Evolutionary conservation across 1,284 basidiomycete genomes (phyloP), one percentile per base, ranked within the genome.

Genomic region (Rhodotorula sp.): DNA sequence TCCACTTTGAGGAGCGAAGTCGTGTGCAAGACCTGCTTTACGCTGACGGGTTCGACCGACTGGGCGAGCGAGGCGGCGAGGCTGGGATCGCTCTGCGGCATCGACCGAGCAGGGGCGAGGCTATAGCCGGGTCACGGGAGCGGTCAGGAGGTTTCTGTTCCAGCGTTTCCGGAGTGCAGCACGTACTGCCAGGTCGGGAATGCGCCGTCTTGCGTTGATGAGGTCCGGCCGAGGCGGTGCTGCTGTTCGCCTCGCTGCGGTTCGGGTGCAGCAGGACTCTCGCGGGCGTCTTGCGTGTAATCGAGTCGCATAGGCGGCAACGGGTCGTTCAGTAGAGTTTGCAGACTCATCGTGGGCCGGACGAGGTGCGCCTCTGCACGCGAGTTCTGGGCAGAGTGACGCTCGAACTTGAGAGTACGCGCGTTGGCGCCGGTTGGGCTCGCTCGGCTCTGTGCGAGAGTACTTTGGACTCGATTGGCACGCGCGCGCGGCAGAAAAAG

Each of bases 11-110:
- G 49, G 24, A 51, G 22, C 49, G 49, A 51, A 22, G 49, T 51
- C 49, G 49, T 51, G 49, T 51, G 49, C 12, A 51, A n/a, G 49
- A 51, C 49, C n/a, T 51, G 49, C 12, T 22, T n/a, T 22, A 51
- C 49, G 20, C 20, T 51, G 20, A 51, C 12, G n/a, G 49, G n/a
- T n/a, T 51, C 49, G 49, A n/a, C 49, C 49, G 49, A 51, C 22
- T 51, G 49, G 3, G 49, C 49, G 24, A 51, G n/a, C 20, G 49
- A 51, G 24, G 49, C 49, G 49, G 49, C 22, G n/a, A 51, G 49
- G 49, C 49, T 51, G 49, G 49, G 49, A 51, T 51, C 49, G 49
- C 49, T 51, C n/a, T n/a, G 49, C 20, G 49, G 49, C 49, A n/a
- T 10, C 49, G n/a, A n/a, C 24, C 49, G 49, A 51, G 49, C 49